Evolutionary conservation across 306 rosid species (phyloP).

Genomic region (Dalbergia cultrata): DNA sequence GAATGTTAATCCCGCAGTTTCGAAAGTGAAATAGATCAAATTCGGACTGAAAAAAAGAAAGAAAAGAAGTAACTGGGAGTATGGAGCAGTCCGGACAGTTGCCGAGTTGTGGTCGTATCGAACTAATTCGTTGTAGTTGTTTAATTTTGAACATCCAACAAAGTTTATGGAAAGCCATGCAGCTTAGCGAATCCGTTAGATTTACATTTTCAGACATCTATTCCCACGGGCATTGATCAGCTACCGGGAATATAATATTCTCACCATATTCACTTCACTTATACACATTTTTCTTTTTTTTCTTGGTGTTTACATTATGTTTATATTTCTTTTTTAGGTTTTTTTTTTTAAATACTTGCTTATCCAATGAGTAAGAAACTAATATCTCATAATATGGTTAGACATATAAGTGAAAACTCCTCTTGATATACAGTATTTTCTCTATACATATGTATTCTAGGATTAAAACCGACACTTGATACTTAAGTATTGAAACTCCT

Average conservation of each 20-base stretch:
- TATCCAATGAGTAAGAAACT: no score
- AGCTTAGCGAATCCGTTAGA: neutral
- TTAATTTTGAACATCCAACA: neutral
- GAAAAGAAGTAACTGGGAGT: neutral
- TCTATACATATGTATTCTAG: no score
- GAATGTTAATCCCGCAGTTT: neutral
- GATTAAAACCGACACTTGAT: no score
- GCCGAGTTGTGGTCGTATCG: neutral
- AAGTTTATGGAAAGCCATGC: neutral
- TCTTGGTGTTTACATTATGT: no score
- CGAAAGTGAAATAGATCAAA: neutral
- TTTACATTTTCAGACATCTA: slow-evolving; percentile 24
- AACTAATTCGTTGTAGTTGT: neutral
- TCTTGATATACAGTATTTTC: no score
- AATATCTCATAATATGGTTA: no score
- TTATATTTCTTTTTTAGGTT: no score
- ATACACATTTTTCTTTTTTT: neutral
- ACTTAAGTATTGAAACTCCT: no score
- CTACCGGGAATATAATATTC: neutral
- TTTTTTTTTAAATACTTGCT: no score
- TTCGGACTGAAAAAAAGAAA: neutral
- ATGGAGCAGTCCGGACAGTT: neutral
- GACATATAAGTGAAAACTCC: no score
- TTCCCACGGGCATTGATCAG: neutral
- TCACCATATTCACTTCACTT: neutral